Conservation (phyloP, 129 eudicot genomes). For the Deinandra increscens region DNA sequence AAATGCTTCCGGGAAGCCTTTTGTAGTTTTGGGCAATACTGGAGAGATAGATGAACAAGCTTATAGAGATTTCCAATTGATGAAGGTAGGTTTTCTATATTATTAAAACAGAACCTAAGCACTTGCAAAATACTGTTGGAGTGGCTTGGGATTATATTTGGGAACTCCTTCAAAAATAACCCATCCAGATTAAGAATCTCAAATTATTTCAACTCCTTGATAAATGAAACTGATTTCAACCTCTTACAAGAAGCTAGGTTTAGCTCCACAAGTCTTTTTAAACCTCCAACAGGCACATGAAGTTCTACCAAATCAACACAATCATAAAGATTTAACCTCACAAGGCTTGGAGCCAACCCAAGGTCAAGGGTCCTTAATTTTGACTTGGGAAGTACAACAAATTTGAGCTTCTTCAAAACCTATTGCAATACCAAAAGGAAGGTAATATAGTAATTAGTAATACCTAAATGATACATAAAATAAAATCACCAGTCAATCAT, state of each 20-base stretch:
- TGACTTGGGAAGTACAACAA: slow-evolving; percentile 15
- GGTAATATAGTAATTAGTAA: no score
- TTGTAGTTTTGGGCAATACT: background rate
- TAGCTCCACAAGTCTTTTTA: slow-evolving; percentile 14
- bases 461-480: background rate
- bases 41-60: slow-evolving; percentile 17
- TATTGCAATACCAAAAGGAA: background rate
- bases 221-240: slow-evolving; percentile 12
- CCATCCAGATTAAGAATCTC: background rate
- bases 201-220: slow-evolving; percentile 22
- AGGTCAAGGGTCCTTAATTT: slow-evolving; percentile 22
- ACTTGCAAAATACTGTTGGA: background rate
- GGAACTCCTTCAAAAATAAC: background rate
- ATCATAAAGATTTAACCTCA: slow-evolving; percentile 10
- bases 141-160: slow-evolving; percentile 3
- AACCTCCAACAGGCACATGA: slow-evolving; percentile 20
- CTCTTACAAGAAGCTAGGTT: slow-evolving; percentile 8
- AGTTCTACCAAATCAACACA: slow-evolving; percentile 25
- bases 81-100: slow-evolving; percentile 23
- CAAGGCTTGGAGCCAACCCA: slow-evolving; percentile 23
- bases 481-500: background rate
- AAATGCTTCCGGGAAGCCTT: slow-evolving; percentile 18
- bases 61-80: slow-evolving; percentile 23
- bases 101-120: background rate
- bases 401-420: slow-evolving; percentile 26